Conservation (phyloP, 192 early-diverging fungal species). For the Cetraspora pellucida region DNA sequence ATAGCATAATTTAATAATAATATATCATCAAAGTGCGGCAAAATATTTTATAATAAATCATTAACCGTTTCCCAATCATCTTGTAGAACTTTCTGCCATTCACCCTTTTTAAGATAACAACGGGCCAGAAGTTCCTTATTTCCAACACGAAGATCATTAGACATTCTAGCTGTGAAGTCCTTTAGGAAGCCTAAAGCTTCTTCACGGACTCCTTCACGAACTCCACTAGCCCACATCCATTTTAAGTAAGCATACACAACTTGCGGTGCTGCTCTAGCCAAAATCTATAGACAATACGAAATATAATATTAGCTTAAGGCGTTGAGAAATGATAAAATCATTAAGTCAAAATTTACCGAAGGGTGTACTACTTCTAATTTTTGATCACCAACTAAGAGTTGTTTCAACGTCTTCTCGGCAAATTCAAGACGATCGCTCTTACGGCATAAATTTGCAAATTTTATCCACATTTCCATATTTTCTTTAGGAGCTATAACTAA, state of each 20-base stretch:
- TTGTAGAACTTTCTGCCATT: slow-evolving; percentile 79
- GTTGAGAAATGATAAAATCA: neutral
- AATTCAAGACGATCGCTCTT: slow-evolving; percentile 82
- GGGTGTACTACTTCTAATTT: slow-evolving; percentile 43
- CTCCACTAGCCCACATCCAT: slow-evolving; percentile 82
- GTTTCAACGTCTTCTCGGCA: slow-evolving; percentile 77
- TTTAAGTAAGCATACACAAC: slow-evolving; percentile 94
- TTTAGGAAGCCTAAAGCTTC: slow-evolving; percentile 76
- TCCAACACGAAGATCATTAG: slow-evolving; percentile 66
- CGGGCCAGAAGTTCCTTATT: slow-evolving; percentile 65
- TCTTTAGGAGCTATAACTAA: slow-evolving; percentile 88
- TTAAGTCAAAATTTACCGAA: neutral
- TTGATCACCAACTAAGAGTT: slow-evolving; percentile 64
- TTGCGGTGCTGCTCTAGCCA: slow-evolving; percentile 49
- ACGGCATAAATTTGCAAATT: slow-evolving; percentile 92
- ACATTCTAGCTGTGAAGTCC: slow-evolving; percentile 76
- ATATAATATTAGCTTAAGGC: neutral
- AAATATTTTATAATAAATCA: neutral
- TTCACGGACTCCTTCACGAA: slow-evolving; percentile 50
- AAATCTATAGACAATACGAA: neutral
- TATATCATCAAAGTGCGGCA: too few species aligned
- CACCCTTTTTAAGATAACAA: slow-evolving; percentile 92
- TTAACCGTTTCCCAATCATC: slow-evolving; percentile 51
- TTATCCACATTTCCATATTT: slow-evolving; percentile 95
- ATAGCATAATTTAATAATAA: neutral